These are phyloP conservation scores for Alternaria arborescens DNA, from an alignment of 2,329 filamentous ascomycete genomes.

Conservation along the genomic window DNA sequence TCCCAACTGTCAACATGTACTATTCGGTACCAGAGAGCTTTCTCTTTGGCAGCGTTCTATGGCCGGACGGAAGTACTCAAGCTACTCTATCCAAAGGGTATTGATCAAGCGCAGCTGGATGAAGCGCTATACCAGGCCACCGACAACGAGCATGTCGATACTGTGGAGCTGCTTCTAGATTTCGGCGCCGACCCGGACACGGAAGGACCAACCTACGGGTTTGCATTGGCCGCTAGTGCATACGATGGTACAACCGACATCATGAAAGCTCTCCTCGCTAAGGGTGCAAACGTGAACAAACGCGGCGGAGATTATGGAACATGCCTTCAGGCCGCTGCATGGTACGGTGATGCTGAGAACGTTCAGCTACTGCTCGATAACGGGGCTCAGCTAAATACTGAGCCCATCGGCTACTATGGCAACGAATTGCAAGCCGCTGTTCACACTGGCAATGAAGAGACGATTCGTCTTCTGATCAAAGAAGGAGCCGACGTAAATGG, in stretches of 20 bases:
- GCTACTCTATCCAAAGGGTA: constrained; percentile 19
- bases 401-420: constrained; percentile 28
- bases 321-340: constrained; percentile 29
- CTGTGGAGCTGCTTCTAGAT: constrained; percentile 30
- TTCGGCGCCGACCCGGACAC: constrained; percentile 31
- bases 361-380: constrained; percentile 33
- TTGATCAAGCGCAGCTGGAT: constrained; percentile 23
- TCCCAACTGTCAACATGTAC: constrained; percentile 4
- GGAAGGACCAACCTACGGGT: constrained; percentile 33
- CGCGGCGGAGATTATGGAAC: constrained; percentile 32
- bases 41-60: constrained; percentile 29
- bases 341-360: constrained; percentile 26
- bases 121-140: constrained; percentile 30
- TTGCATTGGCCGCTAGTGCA: constrained; percentile 29
- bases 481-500: constrained; percentile 31
- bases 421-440: constrained; percentile 33
- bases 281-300: constrained; percentile 33
- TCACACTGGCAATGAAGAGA: constrained; percentile 25
- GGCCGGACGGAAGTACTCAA: constrained; percentile 28
- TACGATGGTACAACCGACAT: constrained; percentile 34
- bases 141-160: constrained; percentile 31
- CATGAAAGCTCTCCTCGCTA: constrained; percentile 26
- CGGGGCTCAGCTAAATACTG: constrained; percentile 32
- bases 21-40: constrained; percentile 28
- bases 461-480: constrained; percentile 28